phyloP scores from a whole-genome alignment of 2,329 filamentous ascomycete species.

The Mariannaea elegans region DNA sequence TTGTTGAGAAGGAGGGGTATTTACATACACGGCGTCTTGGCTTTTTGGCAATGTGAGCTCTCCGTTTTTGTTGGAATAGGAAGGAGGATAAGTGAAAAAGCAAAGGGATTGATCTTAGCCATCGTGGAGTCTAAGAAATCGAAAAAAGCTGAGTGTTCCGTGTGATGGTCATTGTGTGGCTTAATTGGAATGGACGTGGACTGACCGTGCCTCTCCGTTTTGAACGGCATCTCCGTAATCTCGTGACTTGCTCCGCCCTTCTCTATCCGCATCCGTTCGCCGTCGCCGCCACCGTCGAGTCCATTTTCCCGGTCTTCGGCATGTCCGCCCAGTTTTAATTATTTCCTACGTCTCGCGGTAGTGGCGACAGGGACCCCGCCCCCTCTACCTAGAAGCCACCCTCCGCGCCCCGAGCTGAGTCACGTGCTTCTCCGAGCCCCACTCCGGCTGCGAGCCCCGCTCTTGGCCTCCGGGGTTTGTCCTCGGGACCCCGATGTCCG shows the following conservation, averaged over 20 bases:
- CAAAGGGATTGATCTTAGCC: background rate
- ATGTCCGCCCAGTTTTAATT: slow-evolving; percentile 4
- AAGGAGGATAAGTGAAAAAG: background rate
- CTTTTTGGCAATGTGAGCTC: background rate
- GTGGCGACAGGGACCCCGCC: slow-evolving; percentile 15
- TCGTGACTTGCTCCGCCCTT: background rate
- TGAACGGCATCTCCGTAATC: background rate
- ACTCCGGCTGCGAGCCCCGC: slow-evolving; percentile 25
- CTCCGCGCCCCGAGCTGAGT: slow-evolving; percentile 23
- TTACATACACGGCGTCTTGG: slow-evolving; percentile 21
- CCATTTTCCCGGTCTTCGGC: background rate
- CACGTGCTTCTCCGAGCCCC: slow-evolving; percentile 36
- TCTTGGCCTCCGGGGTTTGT: slow-evolving; percentile 11
- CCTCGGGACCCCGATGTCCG: slow-evolving; percentile 12
- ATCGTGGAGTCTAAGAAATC: background rate
- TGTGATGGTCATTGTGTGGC: background rate
- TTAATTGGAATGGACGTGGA: background rate
- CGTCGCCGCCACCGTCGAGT: slow-evolving; percentile 2
- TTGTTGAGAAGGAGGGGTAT: background rate
- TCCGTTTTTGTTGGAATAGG: slow-evolving; percentile 2
- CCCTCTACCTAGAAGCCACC: slow-evolving; percentile 10
- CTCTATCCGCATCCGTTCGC: background rate
- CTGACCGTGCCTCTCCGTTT: background rate
- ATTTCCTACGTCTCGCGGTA: no score
- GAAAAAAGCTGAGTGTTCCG: background rate